Base-by-base conservation (phyloP, 1,284 basidiomycete species). In the Ustilago cynodontis region DNA sequence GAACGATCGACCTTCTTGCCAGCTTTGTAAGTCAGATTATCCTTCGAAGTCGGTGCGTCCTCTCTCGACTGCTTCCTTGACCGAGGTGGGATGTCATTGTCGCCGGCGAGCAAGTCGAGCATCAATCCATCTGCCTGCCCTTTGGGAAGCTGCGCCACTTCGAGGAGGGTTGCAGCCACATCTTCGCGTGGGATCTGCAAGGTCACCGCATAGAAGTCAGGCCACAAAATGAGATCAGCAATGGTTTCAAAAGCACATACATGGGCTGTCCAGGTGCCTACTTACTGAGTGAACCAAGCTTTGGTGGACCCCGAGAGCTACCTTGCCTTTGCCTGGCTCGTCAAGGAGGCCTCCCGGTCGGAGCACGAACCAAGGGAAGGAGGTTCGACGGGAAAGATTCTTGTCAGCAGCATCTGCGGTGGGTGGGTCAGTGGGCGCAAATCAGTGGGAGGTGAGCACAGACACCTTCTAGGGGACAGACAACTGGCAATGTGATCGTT, bases 351-450 rank as follows among this genome's bases (percentile, higher is more conserved):
- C 86, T 2, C 90, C 91, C 2, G 92, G 92, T 3, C 92, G 89
- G 16, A 93, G 86, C 43, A 93, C 91, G 8, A 90, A 91, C 90
- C 90, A 93, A 50, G 90, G 88, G 86, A 93, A 91, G 0, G 88
- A 82, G 20, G 88, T 88, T 29, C 91, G 89, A 50, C 86, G 82
- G 24, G 88, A 88, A 8, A 93, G 89, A 74, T 91, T 89, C 81
- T 90, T 89, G 86, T 93, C 92, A 5, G 92, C 91, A 68, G 90
- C 89, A 82, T 91, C 65, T 67, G 53, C 90, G 16, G 18, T n/a
- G 39, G 22, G 50, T 13, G 22, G 20, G 49, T 9, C 16, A 24
- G 14, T 7, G 33, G 45, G 14, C 2, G 37, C 18, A 49, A 16
- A 28, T 20, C 11, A n/a, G n/a, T 20, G 20, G 41, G 18, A 8